Evolutionary conservation across 768 basidiomycete species (phyloP).

Genomic region (Suillus ampliporus): DNA sequence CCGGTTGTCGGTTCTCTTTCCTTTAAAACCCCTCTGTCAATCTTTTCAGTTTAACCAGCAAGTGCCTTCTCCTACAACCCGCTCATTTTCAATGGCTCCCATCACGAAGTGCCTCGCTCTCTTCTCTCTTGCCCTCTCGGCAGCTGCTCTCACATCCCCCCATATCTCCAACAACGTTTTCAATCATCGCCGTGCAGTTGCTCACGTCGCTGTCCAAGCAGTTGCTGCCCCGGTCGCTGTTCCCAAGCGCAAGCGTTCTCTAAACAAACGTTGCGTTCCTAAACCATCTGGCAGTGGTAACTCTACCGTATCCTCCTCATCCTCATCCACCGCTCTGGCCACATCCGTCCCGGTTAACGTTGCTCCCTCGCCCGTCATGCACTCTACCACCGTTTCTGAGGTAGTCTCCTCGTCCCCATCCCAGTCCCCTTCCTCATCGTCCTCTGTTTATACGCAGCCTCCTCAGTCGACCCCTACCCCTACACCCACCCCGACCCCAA

Average conservation of each 20-base stretch:
- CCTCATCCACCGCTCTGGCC: background rate
- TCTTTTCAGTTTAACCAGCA: slow-evolving; percentile 18
- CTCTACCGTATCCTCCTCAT: slow-evolving; percentile 7
- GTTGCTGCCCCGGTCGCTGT: slow-evolving; percentile 6
- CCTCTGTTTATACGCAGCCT: background rate
- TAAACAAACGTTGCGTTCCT: slow-evolving; percentile 33
- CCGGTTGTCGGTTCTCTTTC: slow-evolving; percentile 9
- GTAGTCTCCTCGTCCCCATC: background rate
- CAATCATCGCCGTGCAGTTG: slow-evolving; percentile 27
- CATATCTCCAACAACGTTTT: slow-evolving; percentile 39
- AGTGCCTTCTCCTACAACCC: slow-evolving; percentile 21
- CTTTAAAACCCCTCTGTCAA: slow-evolving; percentile 19
- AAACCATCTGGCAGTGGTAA: slow-evolving; percentile 23
- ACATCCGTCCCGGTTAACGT: slow-evolving; percentile 27
- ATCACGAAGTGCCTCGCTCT: slow-evolving; percentile 50
- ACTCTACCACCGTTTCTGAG: background rate
- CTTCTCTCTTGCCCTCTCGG: slow-evolving; percentile 48
- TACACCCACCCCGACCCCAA: slow-evolving; percentile 1
- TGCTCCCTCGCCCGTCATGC: slow-evolving; percentile 18
- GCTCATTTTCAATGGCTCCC: slow-evolving; percentile 33
- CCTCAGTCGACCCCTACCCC: slow-evolving; percentile 6
- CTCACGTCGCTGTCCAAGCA: background rate
- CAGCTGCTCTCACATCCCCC: slow-evolving; percentile 41
- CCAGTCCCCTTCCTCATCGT: background rate
- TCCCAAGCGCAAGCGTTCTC: slow-evolving; percentile 30